phyloP scores from a whole-genome alignment of 2,329 filamentous ascomycete species.

The Monosporascus sp. region DNA sequence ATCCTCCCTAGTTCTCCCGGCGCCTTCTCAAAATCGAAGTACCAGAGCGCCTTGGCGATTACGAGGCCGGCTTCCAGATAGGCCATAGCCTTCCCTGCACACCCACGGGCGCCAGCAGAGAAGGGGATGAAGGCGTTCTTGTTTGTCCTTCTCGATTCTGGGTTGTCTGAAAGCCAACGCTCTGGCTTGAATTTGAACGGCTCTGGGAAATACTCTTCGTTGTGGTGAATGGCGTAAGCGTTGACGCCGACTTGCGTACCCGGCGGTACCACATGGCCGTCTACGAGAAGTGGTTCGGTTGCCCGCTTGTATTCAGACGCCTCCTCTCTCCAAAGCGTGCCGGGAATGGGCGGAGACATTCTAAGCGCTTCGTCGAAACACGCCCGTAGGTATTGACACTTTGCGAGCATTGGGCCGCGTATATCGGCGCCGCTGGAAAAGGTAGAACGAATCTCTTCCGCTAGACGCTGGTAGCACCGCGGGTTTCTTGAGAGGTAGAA shows the following conservation, averaged over 20 bases:
- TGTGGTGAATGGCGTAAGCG: background rate
- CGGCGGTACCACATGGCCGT: background rate
- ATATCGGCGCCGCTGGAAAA: background rate
- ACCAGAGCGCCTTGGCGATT: no score
- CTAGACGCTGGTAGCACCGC: background rate
- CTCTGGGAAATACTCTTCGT: background rate
- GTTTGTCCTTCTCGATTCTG: background rate
- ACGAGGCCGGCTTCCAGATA: no score
- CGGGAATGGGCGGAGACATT: background rate
- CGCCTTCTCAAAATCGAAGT: no score
- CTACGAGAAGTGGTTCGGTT: background rate
- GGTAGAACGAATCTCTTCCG: constrained; percentile 3
- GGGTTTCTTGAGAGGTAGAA: constrained; percentile 3
- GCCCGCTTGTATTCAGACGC: background rate
- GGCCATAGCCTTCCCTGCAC: background rate
- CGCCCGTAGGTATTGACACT: background rate
- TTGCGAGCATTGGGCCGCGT: background rate
- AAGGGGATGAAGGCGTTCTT: no score
- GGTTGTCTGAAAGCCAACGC: background rate
- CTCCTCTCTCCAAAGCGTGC: background rate
- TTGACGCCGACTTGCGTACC: background rate
- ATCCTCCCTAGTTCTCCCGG: background rate
- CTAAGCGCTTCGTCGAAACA: background rate
- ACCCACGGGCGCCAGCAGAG: background rate
- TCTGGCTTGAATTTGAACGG: background rate